A percentile compares a stretch with the other conserved stretches of the same genome.
These are phyloP conservation scores for Ceriops zippeliana DNA, from an alignment of 345 rosid species.

Conservation along the genomic window DNA sequence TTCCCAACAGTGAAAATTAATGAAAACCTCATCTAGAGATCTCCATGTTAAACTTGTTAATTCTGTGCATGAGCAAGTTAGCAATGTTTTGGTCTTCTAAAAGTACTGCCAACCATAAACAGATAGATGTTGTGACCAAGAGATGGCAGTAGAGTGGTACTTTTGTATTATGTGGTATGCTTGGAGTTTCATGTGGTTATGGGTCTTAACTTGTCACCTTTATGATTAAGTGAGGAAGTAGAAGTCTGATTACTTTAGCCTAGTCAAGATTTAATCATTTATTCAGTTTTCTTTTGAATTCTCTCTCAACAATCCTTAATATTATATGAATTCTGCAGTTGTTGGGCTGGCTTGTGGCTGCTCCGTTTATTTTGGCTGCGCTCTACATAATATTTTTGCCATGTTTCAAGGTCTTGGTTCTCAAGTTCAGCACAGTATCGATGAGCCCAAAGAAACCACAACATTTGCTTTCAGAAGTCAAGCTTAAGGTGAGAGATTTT, in stretches of 20 bases:
- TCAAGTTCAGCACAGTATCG: slow-evolving; percentile 42
- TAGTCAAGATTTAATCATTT: not conserved
- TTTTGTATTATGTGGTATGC: not conserved
- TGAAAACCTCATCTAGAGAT: not conserved
- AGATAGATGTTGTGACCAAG: not conserved
- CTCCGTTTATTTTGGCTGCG: slow-evolving; percentile 45
- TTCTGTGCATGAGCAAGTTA: not conserved
- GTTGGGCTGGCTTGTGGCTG: slow-evolving; percentile 68
- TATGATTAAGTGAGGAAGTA: not conserved
- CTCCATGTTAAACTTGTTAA: not conserved
- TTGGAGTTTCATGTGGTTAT: not conserved
- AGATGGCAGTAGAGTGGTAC: not conserved
- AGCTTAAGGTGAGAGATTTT: slow-evolving; percentile 60
- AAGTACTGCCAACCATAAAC: not conserved
- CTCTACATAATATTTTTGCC: slow-evolving; percentile 52
- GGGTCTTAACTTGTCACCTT: not conserved
- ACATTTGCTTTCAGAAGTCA: slow-evolving; percentile 30
- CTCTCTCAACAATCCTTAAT: not conserved
- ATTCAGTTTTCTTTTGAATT: not conserved
- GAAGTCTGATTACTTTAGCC: not conserved
- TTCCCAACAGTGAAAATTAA: not conserved
- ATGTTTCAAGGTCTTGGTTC: slow-evolving; percentile 51
- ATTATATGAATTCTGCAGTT: slow-evolving; percentile 39
- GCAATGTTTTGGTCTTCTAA: not conserved
- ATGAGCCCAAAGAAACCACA: slow-evolving; percentile 42